Percentiles rank a stretch among this genome's conserved stretches.
These are phyloP conservation scores for Cercospora berteroae DNA, from an alignment of 2,329 filamentous ascomycete species.

Conservation along the genomic window DNA sequence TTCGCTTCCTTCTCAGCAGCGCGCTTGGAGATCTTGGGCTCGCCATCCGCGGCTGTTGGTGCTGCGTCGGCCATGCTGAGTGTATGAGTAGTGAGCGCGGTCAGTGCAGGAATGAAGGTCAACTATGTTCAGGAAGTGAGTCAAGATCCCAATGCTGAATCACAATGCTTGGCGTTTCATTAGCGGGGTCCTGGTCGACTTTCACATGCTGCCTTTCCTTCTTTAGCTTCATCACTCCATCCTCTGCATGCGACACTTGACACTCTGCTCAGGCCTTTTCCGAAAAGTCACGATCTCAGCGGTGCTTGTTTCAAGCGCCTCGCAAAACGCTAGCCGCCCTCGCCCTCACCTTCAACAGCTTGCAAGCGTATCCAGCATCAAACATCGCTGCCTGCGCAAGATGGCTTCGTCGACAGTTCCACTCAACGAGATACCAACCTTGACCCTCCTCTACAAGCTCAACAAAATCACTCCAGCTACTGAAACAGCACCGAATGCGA, in stretches of 20 bases:
- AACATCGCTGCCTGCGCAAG: neutral
- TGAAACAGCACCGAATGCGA: slow-evolving; percentile 45
- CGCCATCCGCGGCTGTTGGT: slow-evolving; percentile 21
- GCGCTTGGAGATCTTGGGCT: slow-evolving; percentile 46
- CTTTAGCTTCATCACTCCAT: neutral
- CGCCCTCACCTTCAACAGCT: neutral
- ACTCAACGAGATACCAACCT: slow-evolving; percentile 59
- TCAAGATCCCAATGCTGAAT: slow-evolving; percentile 1
- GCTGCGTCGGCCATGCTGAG: slow-evolving; percentile 33
- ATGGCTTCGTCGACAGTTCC: slow-evolving; percentile 34
- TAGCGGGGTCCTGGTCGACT: neutral
- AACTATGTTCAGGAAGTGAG: slow-evolving; percentile 1
- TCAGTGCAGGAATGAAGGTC: neutral
- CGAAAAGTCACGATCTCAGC: slow-evolving; percentile 12
- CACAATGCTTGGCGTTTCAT: slow-evolving; percentile 1
- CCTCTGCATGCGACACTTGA: slow-evolving; percentile 4
- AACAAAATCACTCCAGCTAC: slow-evolving; percentile 45
- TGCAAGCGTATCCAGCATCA: neutral
- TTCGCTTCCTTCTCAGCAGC: slow-evolving; percentile 51
- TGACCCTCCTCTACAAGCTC: slow-evolving; percentile 64
- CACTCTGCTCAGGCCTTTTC: neutral
- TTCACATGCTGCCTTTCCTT: neutral
- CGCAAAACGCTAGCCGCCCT: neutral
- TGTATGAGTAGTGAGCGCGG: neutral
- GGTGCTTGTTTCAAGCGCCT: neutral